Evolutionary conservation across 257 asterid species (phyloP).

Genomic region (Solanum arcanum): DNA sequence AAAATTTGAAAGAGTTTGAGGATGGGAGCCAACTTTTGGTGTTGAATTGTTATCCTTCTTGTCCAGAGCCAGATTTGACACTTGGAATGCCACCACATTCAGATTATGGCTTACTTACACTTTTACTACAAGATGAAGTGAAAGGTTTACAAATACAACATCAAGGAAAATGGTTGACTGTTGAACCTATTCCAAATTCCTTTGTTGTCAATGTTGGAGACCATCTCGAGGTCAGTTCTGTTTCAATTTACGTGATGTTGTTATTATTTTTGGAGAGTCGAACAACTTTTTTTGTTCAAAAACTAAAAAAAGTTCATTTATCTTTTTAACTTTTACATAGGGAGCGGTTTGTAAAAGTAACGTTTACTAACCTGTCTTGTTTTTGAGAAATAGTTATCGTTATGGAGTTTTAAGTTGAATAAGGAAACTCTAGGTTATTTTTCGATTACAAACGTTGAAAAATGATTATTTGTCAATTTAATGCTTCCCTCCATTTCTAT

Average conservation of each 20-base stretch:
- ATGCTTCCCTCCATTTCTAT: too few species aligned
- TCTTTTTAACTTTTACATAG: neutral
- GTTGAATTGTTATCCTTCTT: constrained; percentile 17
- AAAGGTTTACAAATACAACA: constrained; percentile 27
- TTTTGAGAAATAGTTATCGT: neutral
- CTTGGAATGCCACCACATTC: constrained; percentile 38
- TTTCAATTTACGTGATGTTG: accelerated
- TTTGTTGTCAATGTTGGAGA: constrained; percentile 31
- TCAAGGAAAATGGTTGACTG: constrained; percentile 13
- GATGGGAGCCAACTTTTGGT: constrained; percentile 29
- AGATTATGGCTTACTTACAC: constrained; percentile 24
- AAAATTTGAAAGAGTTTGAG: constrained; percentile 3
- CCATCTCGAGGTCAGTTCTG: constrained; percentile 19
- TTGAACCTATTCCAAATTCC: constrained; percentile 20
- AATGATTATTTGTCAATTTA: neutral
- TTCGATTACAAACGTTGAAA: neutral
- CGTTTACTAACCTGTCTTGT: neutral
- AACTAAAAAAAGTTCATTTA: too few species aligned
- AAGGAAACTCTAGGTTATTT: neutral
- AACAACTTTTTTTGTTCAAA: neutral
- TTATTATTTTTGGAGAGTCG: neutral
- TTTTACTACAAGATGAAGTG: constrained; percentile 26
- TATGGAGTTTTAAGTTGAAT: neutral
- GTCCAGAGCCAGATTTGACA: constrained; percentile 31
- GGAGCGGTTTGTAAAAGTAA: accelerated